phyloP scores from a whole-genome alignment of 164 flowering plant species.

The Vitis cinerea region DNA sequence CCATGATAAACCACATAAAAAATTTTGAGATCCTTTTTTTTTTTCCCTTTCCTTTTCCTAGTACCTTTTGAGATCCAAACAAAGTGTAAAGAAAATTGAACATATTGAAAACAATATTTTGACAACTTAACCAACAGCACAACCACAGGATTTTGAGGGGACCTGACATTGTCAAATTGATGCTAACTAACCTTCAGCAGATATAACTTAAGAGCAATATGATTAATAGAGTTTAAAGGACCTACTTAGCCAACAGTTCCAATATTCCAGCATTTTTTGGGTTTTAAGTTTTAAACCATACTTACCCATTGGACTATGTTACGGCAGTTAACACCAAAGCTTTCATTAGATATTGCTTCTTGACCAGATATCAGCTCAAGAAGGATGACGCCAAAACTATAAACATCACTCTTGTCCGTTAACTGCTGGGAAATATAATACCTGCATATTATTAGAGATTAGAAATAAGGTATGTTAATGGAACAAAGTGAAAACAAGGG shows the following conservation, averaged over 20 bases:
- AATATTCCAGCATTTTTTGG: neutral
- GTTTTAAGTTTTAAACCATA: neutral
- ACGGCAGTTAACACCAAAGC: constrained; percentile 84
- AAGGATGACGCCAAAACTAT: constrained; percentile 97
- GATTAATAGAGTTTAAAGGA: neutral
- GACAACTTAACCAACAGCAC: no score
- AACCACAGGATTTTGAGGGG: no score
- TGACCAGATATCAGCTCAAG: constrained; percentile 94
- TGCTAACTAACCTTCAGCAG: neutral
- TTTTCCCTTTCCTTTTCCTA: no score
- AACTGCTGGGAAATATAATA: constrained; percentile 94
- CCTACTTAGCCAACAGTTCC: neutral
- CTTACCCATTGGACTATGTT: constrained; percentile 98
- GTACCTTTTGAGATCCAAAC: no score
- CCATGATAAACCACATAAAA: no score
- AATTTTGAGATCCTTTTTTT: no score
- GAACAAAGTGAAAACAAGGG: neutral
- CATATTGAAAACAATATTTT: no score
- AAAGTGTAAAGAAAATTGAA: no score
- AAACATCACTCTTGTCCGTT: constrained; percentile 95
- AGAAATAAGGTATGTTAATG: neutral
- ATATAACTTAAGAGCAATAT: neutral
- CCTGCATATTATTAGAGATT: constrained; percentile 36
- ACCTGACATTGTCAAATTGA: no score
- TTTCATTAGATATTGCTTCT: constrained; percentile 93